Percentiles rank a stretch among this genome's conserved stretches.
These are phyloP conservation scores for Mikania micrantha DNA, from an alignment of 129 eudicot genomes.

Conservation along the genomic window DNA sequence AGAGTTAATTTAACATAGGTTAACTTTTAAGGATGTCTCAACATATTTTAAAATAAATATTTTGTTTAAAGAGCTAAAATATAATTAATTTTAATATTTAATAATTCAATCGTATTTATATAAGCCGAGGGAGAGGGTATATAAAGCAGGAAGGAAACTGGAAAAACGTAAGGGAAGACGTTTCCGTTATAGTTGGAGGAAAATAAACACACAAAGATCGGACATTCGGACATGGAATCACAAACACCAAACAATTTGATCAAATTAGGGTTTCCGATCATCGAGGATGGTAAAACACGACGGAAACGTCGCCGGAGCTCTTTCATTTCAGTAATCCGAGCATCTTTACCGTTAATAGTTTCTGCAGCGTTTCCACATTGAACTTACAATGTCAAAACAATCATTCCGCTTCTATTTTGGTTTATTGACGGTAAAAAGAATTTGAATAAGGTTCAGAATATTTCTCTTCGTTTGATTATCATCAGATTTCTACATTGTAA, in stretches of 20 bases:
- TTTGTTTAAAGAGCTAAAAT: too few relatives aligned
- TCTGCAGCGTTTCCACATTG: constrained; percentile 16
- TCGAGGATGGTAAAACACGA: background rate
- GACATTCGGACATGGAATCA: background rate
- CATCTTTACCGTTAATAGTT: constrained; percentile 7
- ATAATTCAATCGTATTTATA: background rate
- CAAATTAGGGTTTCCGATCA: constrained; percentile 18
- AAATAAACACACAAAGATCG: constrained; percentile 8
- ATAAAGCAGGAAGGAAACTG: constrained; percentile 6
- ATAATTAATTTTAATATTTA: too few relatives aligned
- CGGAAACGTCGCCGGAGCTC: constrained; percentile 25
- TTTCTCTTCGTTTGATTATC: background rate
- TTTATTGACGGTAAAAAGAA: background rate
- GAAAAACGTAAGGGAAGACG: background rate
- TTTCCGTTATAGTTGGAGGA: constrained; percentile 8
- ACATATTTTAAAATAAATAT: too few relatives aligned
- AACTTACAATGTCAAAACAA: background rate
- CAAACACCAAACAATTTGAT: background rate
- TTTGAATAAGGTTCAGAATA: background rate
- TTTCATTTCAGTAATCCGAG: background rate
- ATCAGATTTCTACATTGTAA: constrained; percentile 14
- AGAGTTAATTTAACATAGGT: too few relatives aligned
- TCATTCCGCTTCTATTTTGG: background rate
- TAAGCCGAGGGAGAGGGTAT: background rate
- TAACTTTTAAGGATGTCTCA: too few relatives aligned